A percentile compares a stretch with the other conserved stretches of the same genome.
These are phyloP conservation scores for Thalia dealbata DNA, from an alignment of 176 grass and related monocot species.

Conservation along the genomic window DNA sequence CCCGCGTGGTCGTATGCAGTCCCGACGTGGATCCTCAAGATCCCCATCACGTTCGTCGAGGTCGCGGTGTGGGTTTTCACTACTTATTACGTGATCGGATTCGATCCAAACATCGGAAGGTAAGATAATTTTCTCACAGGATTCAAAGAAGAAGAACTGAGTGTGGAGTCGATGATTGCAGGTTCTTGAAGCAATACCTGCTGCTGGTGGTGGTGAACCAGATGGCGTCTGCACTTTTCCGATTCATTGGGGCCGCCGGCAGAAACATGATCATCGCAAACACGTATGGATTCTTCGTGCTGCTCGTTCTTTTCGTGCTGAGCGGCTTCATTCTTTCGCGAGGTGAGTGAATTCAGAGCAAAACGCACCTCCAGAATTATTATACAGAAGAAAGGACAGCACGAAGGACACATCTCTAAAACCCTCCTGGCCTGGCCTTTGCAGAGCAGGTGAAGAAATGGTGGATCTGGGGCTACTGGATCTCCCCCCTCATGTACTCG, in stretches of 20 bases:
- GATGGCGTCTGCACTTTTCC: conserved; percentile 43
- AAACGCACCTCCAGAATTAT: too few species aligned
- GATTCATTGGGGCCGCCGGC: conserved; percentile 50
- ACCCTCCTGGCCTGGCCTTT: neutral
- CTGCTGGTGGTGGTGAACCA: conserved; percentile 46
- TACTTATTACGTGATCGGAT: conserved; percentile 77
- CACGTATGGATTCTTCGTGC: conserved; percentile 40
- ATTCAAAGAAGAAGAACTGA: too few species aligned
- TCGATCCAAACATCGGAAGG: conserved; percentile 58
- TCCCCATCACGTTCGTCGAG: conserved; percentile 44
- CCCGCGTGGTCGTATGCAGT: conserved; percentile 66
- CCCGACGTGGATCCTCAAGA: conserved; percentile 59
- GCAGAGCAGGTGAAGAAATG: conserved; percentile 71
- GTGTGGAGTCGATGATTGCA: conserved; percentile 15
- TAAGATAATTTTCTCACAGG: conserved; percentile 14
- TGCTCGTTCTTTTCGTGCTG: conserved; percentile 49
- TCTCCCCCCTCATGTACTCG: conserved; percentile 61
- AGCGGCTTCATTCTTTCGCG: conserved; percentile 68
- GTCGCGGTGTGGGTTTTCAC: conserved; percentile 60
- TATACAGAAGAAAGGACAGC: too few species aligned
- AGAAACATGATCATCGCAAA: conserved; percentile 62
- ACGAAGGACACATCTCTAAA: too few species aligned
- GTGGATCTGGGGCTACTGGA: conserved; percentile 81
- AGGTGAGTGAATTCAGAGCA: conserved; percentile 25
- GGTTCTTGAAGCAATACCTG: conserved; percentile 57